phyloP scores from a whole-genome alignment of 345 rosid species.

The Camelina hispida region DNA sequence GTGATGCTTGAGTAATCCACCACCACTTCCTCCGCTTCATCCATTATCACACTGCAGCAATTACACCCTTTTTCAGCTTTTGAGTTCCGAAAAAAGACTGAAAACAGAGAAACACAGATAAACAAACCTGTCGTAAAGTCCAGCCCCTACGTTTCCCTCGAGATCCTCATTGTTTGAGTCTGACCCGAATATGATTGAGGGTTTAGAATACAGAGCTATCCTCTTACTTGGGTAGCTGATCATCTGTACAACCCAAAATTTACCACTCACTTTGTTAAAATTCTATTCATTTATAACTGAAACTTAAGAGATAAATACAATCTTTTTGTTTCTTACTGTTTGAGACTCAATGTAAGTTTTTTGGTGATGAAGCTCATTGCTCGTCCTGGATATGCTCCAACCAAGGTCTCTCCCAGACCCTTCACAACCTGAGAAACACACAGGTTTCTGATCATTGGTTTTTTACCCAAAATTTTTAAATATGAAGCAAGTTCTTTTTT shows the following conservation, averaged over 20 bases:
- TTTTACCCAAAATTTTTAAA: background rate
- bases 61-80: background rate
- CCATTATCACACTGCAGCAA: slow-evolving; percentile 91
- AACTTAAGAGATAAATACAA: background rate
- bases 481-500: background rate
- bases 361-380: slow-evolving; percentile 92
- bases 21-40: slow-evolving; percentile 75
- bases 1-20: slow-evolving; percentile 83
- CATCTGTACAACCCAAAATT: slow-evolving; percentile 51
- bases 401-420: slow-evolving; percentile 96
- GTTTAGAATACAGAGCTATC: slow-evolving; percentile 81
- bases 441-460: background rate
- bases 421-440: slow-evolving; percentile 63
- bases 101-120: background rate
- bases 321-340: slow-evolving; percentile 53
- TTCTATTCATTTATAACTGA: background rate
- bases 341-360: slow-evolving; percentile 73
- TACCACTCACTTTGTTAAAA: background rate
- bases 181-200: slow-evolving; percentile 87
- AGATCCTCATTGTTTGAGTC: slow-evolving; percentile 98
- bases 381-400: slow-evolving; percentile 97
- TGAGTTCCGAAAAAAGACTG: background rate
- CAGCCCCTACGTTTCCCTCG: slow-evolving; percentile 98
- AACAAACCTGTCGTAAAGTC: slow-evolving; percentile 88
- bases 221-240: slow-evolving; percentile 94